Percentiles rank a stretch among this genome's conserved stretches.
phyloP scores from a whole-genome alignment of 306 rosid genomes.

The Pterocarpus macrocarpus region DNA sequence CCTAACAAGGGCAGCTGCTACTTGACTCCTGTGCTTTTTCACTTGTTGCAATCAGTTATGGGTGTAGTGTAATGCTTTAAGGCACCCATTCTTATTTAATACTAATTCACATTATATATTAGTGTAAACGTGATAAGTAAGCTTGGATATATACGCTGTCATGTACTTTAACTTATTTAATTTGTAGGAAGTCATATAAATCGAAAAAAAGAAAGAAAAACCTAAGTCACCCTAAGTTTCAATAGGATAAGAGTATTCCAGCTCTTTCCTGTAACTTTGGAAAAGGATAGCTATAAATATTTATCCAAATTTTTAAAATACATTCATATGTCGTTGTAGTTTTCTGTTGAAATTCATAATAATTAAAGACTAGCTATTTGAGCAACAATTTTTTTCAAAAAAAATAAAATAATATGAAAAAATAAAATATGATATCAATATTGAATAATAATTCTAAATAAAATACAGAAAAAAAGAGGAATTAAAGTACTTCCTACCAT shows the following conservation, averaged over 20 bases:
- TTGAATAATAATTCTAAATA: neutral
- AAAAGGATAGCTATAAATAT: neutral
- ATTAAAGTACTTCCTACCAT: neutral
- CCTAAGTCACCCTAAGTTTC: neutral
- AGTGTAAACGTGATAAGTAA: no score
- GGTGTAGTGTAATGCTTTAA: no score
- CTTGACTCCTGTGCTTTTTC: no score
- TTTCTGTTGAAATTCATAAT: no score
- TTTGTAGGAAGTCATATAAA: neutral
- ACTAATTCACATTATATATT: no score
- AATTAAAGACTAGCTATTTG: neutral
- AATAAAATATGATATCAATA: neutral
- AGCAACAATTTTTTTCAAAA: neutral
- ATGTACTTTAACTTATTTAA: no score
- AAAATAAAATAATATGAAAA: neutral
- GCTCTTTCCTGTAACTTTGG: no score
- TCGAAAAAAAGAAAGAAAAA: neutral
- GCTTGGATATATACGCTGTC: no score
- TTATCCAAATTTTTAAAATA: no score
- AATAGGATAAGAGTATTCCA: neutral
- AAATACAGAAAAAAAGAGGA: neutral
- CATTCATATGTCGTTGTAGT: neutral
- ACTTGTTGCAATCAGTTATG: no score
- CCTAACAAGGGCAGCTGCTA: no score
- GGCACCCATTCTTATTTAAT: no score